phyloP scores from a whole-genome alignment of 1,284 basidiomycete species.

The Ustilago hordei region DNA sequence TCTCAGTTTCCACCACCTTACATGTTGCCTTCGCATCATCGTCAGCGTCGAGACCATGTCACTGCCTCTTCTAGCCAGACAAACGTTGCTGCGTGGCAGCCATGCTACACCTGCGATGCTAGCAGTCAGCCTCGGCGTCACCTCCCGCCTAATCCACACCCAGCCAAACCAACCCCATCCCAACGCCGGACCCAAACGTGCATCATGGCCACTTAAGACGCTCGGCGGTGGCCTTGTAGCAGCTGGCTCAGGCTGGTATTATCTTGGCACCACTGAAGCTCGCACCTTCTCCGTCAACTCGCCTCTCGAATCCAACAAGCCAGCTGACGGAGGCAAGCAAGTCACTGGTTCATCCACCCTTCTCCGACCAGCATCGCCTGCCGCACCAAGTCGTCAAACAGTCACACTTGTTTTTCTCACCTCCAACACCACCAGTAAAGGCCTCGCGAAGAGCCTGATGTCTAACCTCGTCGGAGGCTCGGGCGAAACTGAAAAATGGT shows the following conservation, averaged over 20 bases:
- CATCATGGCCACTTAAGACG: slow-evolving; percentile 23
- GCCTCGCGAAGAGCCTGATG: slow-evolving; percentile 32
- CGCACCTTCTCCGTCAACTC: slow-evolving; percentile 25
- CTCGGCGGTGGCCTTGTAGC: slow-evolving; percentile 33
- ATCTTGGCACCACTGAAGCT: neutral
- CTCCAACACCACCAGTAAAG: slow-evolving; percentile 8
- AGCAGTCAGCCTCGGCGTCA: neutral
- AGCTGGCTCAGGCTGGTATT: slow-evolving; percentile 29
- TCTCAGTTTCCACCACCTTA: neutral
- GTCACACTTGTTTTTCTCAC: slow-evolving; percentile 44
- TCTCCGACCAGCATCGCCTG: slow-evolving; percentile 32
- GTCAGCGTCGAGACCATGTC: slow-evolving; percentile 13
- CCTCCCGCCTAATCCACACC: slow-evolving; percentile 11
- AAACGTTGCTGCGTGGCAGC: slow-evolving; percentile 11
- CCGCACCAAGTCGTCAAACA: slow-evolving; percentile 38
- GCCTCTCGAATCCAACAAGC: slow-evolving; percentile 19
- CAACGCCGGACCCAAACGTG: neutral
- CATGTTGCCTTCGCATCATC: neutral
- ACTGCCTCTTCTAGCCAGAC: slow-evolving; percentile 8
- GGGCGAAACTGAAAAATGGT: slow-evolving; percentile 36
- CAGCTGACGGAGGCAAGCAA: neutral
- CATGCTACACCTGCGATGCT: slow-evolving; percentile 10
- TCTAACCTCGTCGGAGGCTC: slow-evolving; percentile 22
- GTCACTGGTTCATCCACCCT: slow-evolving; percentile 30
- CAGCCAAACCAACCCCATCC: neutral